Evolutionary conservation across 2,329 filamentous ascomycete genomes (phyloP), one percentile per base, ranked within the genome.

Genomic region (Curvularia spicifera): DNA sequence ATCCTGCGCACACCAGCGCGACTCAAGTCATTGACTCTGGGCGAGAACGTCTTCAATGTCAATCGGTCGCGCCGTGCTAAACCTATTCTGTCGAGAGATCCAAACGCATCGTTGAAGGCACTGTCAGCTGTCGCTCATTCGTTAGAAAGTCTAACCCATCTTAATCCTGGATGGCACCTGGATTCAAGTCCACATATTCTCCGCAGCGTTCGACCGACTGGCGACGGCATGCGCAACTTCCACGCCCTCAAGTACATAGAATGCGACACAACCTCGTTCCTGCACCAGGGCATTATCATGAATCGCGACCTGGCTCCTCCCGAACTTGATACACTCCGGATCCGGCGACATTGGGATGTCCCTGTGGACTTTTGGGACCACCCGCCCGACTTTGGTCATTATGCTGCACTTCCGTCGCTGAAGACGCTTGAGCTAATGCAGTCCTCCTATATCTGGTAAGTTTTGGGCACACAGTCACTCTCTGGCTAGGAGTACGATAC

Each of bases 21-120:
- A 2, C 59, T 77, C 13, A 73, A 69, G 56, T 60, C 67, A 13
- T 65, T 77, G 18, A 73, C 70, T 0, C 62, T 77, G 5, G 74
- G 74, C 20, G 75, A 77, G 53, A 76, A 75, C 24, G 65, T 72
- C 1, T 69, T 65, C 59, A 73, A 75, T 28, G 58, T 65, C 20
- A 65, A 63, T 26, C 50, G 56, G 1, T 56, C 57, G 13, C 51
- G 59, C 9, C 33, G 53, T n/a, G 12, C 60, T 3, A 49, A 59
- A 5, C 68, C 71, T 0, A 50, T 56, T 8, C 53, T 75, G 1
- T 63, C 69, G 3, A 63, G 52, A 12, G 37, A 61, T 3, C 60
- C 68, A 1, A 18, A 40, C 8, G 66, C 51, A 1, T 56, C 73
- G 5, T 31, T 76, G 12, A 58, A 66, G 12, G 73, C 74, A 33